phyloP scores from a whole-genome alignment of 257 asterid species.

The Solanum sejunctum region DNA sequence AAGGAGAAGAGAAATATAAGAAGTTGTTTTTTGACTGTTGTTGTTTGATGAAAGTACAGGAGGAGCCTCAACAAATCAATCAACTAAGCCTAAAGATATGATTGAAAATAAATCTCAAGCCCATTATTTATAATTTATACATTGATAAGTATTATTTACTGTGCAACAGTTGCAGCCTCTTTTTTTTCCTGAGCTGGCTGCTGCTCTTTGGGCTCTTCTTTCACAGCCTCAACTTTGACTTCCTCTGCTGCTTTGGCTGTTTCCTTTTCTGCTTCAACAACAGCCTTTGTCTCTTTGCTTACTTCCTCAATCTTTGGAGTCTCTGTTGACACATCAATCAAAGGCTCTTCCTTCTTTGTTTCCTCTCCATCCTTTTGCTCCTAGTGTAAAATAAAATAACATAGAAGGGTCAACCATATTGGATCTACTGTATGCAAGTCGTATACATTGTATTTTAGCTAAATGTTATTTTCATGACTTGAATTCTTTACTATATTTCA shows the following conservation, averaged over 20 bases:
- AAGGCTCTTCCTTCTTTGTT: constrained; percentile 2
- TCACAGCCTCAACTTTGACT: not conserved
- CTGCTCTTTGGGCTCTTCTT: not conserved
- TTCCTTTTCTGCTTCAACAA: not conserved
- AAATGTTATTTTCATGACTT: not conserved
- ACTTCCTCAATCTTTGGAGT: not conserved
- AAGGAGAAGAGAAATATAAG: not conserved
- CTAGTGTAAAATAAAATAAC: not conserved
- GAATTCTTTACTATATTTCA: not conserved
- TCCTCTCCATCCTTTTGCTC: constrained; percentile 5
- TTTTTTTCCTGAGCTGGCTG: not conserved
- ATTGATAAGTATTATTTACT: not conserved
- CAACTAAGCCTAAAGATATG: not conserved
- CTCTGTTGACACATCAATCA: constrained; percentile 6
- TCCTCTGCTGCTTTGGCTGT: not conserved
- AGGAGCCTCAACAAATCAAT: not conserved
- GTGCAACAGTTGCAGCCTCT: not conserved
- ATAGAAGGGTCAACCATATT: not conserved
- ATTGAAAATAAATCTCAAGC: not conserved
- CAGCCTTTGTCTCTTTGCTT: not conserved
- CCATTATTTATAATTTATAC: not conserved
- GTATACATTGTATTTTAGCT: not conserved
- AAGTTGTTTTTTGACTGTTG: not conserved
- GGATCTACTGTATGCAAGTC: not conserved
- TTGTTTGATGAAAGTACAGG: not conserved